These are phyloP conservation scores for Aspergillus ostianus DNA, from an alignment of 495 filamentous ascomycete species.

Conservation along the genomic window DNA sequence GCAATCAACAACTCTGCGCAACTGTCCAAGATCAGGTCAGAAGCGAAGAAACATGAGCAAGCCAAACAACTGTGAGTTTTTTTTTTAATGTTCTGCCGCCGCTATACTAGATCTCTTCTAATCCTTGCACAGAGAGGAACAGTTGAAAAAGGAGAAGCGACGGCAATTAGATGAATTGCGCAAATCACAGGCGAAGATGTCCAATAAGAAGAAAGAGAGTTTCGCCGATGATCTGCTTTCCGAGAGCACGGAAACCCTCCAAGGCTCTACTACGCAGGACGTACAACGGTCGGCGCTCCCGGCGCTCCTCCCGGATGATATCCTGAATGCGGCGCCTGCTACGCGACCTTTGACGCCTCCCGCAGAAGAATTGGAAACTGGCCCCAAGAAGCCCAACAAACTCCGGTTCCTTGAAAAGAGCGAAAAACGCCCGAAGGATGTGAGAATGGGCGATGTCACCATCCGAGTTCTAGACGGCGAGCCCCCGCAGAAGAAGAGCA, in stretches of 20 bases:
- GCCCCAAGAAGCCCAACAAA: constrained; percentile 41
- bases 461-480: constrained; percentile 52
- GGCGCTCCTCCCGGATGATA: constrained; percentile 52
- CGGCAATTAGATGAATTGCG: constrained; percentile 47
- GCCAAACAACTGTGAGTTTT: constrained; percentile 33
- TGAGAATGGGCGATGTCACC: constrained; percentile 49
- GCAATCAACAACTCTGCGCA: constrained; percentile 45
- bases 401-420: constrained; percentile 50
- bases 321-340: constrained; percentile 47
- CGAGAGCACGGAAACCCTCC: constrained; percentile 42
- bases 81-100: background rate
- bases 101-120: constrained; percentile 8
- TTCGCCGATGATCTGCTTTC: constrained; percentile 35
- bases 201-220: constrained; percentile 34
- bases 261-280: constrained; percentile 42
- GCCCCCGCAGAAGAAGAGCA: constrained; percentile 30
- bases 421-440: constrained; percentile 54
- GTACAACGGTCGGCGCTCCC: constrained; percentile 41
- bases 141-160: constrained; percentile 46
- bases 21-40: constrained; percentile 37
- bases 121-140: constrained; percentile 37
- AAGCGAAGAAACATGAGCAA: constrained; percentile 42
- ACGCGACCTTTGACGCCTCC: constrained; percentile 41
- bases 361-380: constrained; percentile 22
- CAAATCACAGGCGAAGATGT: constrained; percentile 46